These are phyloP conservation scores for Penicillium sp. DNA, from an alignment of 2,329 filamentous ascomycete genomes.

Conservation along the genomic window DNA sequence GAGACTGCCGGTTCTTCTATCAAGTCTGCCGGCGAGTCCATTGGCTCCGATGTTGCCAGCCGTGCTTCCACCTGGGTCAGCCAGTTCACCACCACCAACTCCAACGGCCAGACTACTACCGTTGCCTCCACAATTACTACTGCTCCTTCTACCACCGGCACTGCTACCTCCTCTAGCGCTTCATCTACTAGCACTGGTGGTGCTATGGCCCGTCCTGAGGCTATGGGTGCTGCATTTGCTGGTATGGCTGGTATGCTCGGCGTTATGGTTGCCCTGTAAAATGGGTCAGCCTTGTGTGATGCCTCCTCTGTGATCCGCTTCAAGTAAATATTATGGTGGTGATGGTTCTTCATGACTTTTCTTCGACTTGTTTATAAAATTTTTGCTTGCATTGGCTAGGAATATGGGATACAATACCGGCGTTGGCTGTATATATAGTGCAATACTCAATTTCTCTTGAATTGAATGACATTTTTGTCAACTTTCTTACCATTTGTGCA, in stretches of 20 bases:
- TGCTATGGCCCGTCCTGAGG: slow-evolving; percentile 32
- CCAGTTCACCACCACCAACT: slow-evolving; percentile 30
- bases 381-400: slow-evolving; percentile 5
- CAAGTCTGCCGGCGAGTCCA: slow-evolving; percentile 14
- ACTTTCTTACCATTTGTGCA: no score
- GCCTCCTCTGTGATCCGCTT: neutral
- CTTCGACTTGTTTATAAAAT: slow-evolving; percentile 12
- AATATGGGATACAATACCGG: slow-evolving; percentile 14
- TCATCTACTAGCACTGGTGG: slow-evolving; percentile 24
- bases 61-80: slow-evolving; percentile 20
- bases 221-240: slow-evolving; percentile 30
- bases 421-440: slow-evolving; percentile 2
- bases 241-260: slow-evolving; percentile 39
- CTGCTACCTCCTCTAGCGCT: slow-evolving; percentile 16
- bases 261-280: slow-evolving; percentile 41
- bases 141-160: slow-evolving; percentile 18
- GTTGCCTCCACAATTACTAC: slow-evolving; percentile 25
- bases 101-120: slow-evolving; percentile 29
- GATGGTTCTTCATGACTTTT: slow-evolving; percentile 19
- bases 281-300: neutral
- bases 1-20: slow-evolving; percentile 20
- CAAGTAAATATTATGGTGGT: no score
- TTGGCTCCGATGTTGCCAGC: slow-evolving; percentile 24
- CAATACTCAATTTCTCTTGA: neutral
- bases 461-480: no score